Conservation (phyloP, 345 rosid genomes). For the Citrus reticulata region DNA sequence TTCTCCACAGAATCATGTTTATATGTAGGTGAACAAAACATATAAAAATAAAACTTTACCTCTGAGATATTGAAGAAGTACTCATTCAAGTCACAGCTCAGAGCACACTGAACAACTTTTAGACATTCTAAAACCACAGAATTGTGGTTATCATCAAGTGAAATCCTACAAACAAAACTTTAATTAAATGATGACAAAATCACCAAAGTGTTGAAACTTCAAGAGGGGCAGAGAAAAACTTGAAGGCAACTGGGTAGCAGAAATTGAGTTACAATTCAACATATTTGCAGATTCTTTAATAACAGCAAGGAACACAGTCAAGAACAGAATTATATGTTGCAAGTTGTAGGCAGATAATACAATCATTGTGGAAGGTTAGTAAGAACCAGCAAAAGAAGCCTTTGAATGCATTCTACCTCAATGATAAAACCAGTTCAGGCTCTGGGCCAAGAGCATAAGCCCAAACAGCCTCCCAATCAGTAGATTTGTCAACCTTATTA, state of each 20-base stretch:
- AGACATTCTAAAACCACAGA: constrained; percentile 74
- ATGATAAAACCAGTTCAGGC: constrained; percentile 84
- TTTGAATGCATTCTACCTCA: constrained; percentile 49
- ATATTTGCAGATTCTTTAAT: neutral
- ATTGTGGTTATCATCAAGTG: constrained; percentile 84
- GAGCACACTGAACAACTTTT: constrained; percentile 57
- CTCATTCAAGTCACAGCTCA: constrained; percentile 68
- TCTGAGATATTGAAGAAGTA: constrained; percentile 59
- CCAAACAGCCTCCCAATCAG: constrained; percentile 95
- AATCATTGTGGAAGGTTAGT: constrained; percentile 1
- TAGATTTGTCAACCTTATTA: constrained; percentile 25
- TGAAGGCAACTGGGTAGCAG: neutral
- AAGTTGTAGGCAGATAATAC: neutral
- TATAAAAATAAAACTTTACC: constrained; percentile 39
- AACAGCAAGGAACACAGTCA: neutral
- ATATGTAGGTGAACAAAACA: neutral
- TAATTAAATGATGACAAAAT: neutral
- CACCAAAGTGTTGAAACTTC: neutral
- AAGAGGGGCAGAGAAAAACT: neutral
- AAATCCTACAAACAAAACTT: constrained; percentile 51
- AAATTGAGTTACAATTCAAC: neutral
- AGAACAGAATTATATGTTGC: neutral
- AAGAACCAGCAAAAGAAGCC: neutral
- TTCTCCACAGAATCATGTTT: constrained; percentile 6
- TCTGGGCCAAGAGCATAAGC: constrained; percentile 92